Evolutionary conservation across 2,329 filamentous ascomycete species (phyloP).

Genomic region (Botrytis tulipae): DNA sequence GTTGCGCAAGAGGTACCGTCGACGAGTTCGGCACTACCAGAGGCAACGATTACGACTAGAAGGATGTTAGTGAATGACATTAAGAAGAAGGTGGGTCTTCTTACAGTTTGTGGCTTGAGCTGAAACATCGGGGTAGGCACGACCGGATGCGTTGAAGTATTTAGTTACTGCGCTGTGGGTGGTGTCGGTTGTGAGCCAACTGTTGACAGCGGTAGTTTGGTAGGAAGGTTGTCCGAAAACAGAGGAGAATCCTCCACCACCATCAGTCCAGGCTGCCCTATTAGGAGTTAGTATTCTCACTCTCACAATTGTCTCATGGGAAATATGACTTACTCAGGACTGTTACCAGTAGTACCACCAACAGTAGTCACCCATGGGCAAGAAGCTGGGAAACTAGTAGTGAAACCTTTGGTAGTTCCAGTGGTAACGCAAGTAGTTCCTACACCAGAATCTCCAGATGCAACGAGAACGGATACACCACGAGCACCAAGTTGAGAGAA

Average conservation of each 20-base stretch:
- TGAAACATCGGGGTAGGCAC: conserved; percentile 53
- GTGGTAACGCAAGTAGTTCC: conserved; percentile 37
- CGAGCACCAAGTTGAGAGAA: conserved; percentile 53
- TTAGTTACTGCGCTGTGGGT: conserved; percentile 45
- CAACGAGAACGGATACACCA: conserved; percentile 49
- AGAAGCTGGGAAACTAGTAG: conserved; percentile 48
- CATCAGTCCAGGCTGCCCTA: conserved; percentile 34
- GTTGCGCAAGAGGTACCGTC: conserved; percentile 54
- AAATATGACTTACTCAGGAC: conserved; percentile 26
- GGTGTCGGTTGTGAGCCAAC: conserved; percentile 48
- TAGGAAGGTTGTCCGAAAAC: conserved; percentile 45
- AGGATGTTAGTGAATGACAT: background rate
- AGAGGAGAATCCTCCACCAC: conserved; percentile 45
- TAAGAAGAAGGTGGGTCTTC: accelerated
- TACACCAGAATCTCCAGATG: conserved; percentile 50
- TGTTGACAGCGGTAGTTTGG: conserved; percentile 43
- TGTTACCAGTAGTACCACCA: conserved; percentile 40
- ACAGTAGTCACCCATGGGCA: conserved; percentile 54
- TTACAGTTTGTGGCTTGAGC: conserved; percentile 55
- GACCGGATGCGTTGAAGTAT: conserved; percentile 49
- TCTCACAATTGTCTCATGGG: background rate
- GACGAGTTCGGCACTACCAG: conserved; percentile 41
- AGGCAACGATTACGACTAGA: conserved; percentile 41
- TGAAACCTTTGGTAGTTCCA: conserved; percentile 45
- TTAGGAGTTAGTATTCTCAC: background rate